A percentile compares a stretch with the other conserved stretches of the same genome.
Conservation (phyloP, 305 asterid genomes). For the Caryopteris hybrid region DNA sequence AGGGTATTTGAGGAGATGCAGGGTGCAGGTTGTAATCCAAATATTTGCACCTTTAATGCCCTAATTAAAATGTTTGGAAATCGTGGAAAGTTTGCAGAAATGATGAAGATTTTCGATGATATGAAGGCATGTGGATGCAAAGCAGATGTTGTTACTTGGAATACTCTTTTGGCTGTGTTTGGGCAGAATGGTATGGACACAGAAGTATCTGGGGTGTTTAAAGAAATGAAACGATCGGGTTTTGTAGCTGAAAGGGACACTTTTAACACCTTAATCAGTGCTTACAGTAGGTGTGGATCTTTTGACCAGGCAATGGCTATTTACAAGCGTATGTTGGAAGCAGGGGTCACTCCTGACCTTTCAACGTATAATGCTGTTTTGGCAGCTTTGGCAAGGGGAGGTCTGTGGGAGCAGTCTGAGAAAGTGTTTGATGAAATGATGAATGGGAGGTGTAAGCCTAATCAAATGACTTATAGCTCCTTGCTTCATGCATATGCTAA, state of each 20-base stretch:
- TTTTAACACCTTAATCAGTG: conserved; percentile 82
- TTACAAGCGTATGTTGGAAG: conserved; percentile 76
- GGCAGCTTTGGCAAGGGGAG: conserved; percentile 89
- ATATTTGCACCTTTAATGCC: conserved; percentile 87
- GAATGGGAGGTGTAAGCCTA: conserved; percentile 65
- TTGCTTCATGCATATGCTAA: conserved; percentile 92
- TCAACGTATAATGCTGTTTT: conserved; percentile 84
- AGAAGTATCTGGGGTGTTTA: conserved; percentile 88
- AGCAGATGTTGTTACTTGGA: conserved; percentile 94
- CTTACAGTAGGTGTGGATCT: conserved; percentile 87
- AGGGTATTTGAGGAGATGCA: conserved; percentile 76
- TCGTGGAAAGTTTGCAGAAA: conserved; percentile 71
- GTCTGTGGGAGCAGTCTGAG: conserved; percentile 90
- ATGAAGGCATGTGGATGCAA: conserved; percentile 65
- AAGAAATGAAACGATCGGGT: conserved; percentile 90
- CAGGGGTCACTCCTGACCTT: conserved; percentile 77
- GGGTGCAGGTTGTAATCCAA: conserved; percentile 60
- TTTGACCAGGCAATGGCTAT: conserved; percentile 81
- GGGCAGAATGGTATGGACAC: conserved; percentile 92
- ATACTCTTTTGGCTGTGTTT: conserved; percentile 84
- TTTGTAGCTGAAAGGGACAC: conserved; percentile 93
- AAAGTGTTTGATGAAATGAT: conserved; percentile 79
- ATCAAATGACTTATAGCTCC: conserved; percentile 71
- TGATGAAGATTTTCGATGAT: conserved; percentile 85
- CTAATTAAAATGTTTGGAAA: conserved; percentile 85